Evolutionary conservation across 1,139 yeast species (phyloP).

Genomic region (Komagataea norvegica): DNA sequence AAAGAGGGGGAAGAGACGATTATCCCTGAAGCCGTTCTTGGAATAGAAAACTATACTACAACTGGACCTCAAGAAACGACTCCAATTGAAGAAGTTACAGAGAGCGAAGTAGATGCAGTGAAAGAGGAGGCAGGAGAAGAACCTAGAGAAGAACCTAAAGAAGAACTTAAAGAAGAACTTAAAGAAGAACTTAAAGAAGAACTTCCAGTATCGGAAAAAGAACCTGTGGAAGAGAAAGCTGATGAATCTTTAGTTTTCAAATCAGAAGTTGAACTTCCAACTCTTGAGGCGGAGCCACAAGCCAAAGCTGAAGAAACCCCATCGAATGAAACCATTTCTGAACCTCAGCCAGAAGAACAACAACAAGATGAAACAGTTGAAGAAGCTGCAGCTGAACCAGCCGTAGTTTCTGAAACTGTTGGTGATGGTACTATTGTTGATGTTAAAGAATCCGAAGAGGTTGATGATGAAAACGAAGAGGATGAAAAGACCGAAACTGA

Average conservation of each 20-base stretch:
- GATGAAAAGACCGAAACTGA: conserved; percentile 7
- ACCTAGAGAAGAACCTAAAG: conserved; percentile 3
- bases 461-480: conserved; percentile 3
- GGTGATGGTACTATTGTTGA: no score
- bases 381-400: conserved; percentile 4
- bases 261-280: no score
- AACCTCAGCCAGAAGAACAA: no score
- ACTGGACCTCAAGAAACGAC: no score
- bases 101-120: neutral
- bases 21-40: neutral
- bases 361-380: no score
- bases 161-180: conserved; percentile 4
- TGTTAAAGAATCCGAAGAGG: conserved; percentile 6
- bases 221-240: no score
- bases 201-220: conserved; percentile 22
- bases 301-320: no score
- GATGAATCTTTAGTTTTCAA: no score
- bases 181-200: conserved; percentile 22
- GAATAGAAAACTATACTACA: no score
- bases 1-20: neutral
- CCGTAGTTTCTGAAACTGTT: no score
- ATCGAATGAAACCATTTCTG: no score
- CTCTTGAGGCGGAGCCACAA: no score
- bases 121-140: conserved; percentile 2
- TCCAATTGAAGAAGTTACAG: conserved; percentile 1